These are phyloP conservation scores for Vicia villosa DNA, from an alignment of 306 rosid genomes.

Conservation along the genomic window DNA sequence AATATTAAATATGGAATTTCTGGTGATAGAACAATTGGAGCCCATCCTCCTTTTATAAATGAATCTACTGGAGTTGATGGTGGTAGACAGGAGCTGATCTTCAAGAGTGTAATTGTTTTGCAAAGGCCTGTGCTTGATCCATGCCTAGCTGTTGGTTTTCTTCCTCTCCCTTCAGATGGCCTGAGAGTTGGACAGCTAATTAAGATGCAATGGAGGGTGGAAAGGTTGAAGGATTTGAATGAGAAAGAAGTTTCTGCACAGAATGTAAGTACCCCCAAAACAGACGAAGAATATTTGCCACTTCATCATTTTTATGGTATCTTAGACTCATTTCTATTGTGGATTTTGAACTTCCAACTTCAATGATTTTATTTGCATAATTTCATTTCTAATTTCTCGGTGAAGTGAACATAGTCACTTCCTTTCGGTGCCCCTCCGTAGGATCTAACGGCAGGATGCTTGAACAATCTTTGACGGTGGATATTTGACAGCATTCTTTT, in stretches of 20 bases:
- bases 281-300: conserved; percentile 8
- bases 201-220: conserved; percentile 96
- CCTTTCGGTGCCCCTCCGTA: conserved; percentile 4
- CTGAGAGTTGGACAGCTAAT: conserved; percentile 87
- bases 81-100: conserved; percentile 67
- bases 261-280: conserved; percentile 58
- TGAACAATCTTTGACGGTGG: background rate
- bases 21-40: conserved; percentile 83
- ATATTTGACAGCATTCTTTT: background rate
- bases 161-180: conserved; percentile 86
- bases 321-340: background rate
- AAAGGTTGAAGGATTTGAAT: conserved; percentile 75
- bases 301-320: conserved; percentile 17
- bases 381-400: conserved; percentile 19
- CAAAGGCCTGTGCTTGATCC: conserved; percentile 98
- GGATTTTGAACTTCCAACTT: conserved; percentile 15
- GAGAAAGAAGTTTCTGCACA: conserved; percentile 50
- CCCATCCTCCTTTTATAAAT: conserved; percentile 71
- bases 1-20: conserved; percentile 83
- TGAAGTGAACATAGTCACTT: conserved; percentile 12
- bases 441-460: conserved; percentile 3
- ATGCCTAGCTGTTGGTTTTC: conserved; percentile 93
- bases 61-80: conserved; percentile 50
- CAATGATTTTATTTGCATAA: conserved; percentile 18
- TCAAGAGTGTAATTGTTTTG: conserved; percentile 78